phyloP scores from a whole-genome alignment of 1,284 basidiomycete genomes.

The Cystobasidium sp. region DNA sequence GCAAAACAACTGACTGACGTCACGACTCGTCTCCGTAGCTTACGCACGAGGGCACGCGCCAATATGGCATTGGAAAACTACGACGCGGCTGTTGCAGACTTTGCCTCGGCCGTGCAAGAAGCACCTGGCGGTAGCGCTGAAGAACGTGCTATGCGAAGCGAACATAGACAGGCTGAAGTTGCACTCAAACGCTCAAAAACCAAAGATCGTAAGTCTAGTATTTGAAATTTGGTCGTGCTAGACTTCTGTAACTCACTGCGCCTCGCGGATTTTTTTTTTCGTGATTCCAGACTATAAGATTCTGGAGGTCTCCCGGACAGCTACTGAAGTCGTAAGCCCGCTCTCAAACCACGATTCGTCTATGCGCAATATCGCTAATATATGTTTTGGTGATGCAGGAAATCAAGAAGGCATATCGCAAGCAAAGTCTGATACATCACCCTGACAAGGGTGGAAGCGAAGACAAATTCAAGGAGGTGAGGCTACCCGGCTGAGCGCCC shows the following conservation, averaged over 20 bases:
- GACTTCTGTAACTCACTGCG: not conserved
- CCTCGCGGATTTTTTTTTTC: not conserved
- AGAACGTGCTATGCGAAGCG: conserved; percentile 66
- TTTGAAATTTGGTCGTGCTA: too few relatives aligned
- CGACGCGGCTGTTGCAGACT: conserved; percentile 74
- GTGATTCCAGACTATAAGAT: conserved; percentile 49
- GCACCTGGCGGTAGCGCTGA: conserved; percentile 65
- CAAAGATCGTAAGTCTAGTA: conserved; percentile 61
- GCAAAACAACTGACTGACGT: not conserved
- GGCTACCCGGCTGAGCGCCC: not conserved
- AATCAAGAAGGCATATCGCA: conserved; percentile 68
- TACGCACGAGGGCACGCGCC: conserved; percentile 81
- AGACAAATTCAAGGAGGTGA: conserved; percentile 78
- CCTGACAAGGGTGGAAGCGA: conserved; percentile 65
- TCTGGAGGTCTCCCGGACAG: conserved; percentile 42
- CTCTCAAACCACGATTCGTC: not conserved
- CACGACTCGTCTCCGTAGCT: conserved; percentile 43
- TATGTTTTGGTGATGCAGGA: conserved; percentile 57
- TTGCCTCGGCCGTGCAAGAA: conserved; percentile 75
- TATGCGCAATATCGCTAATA: too few relatives aligned
- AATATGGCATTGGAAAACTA: conserved; percentile 74
- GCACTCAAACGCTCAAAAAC: conserved; percentile 79
- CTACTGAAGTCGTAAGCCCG: conserved; percentile 34
- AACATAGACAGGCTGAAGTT: conserved; percentile 76
- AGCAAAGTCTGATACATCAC: conserved; percentile 78